A percentile compares a stretch with the other conserved stretches of the same genome.
These are phyloP conservation scores for Solanum habrochaites DNA, from an alignment of 257 asterid genomes.

Conservation along the genomic window DNA sequence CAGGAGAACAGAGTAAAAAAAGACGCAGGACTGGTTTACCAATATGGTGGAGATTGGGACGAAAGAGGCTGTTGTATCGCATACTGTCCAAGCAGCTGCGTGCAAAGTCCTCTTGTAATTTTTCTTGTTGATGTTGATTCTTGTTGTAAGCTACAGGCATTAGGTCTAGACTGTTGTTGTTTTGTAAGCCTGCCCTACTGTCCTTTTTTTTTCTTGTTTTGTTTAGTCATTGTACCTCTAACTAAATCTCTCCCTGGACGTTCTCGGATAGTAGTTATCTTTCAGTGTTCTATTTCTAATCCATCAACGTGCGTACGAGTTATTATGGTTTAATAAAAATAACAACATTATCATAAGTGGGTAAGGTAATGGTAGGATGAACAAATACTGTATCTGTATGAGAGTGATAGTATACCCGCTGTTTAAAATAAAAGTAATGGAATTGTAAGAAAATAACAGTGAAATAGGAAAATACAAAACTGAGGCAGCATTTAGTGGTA, in stretches of 20 bases:
- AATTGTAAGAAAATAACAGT: neutral
- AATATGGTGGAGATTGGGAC: slow-evolving; percentile 72
- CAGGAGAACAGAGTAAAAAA: slow-evolving; percentile 39
- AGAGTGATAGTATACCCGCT: neutral
- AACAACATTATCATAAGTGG: neutral
- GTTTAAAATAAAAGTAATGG: neutral
- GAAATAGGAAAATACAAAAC: neutral
- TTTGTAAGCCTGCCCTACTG: neutral
- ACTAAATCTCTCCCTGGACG: neutral
- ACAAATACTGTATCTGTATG: neutral
- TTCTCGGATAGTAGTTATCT: neutral
- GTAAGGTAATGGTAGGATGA: neutral
- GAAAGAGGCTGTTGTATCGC: slow-evolving; percentile 42
- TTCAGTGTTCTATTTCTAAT: neutral
- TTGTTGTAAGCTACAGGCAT: neutral
- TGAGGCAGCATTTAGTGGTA: neutral
- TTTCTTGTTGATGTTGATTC: slow-evolving; percentile 1
- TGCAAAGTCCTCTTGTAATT: slow-evolving; percentile 11
- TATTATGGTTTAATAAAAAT: neutral
- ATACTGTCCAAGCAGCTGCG: slow-evolving; percentile 37
- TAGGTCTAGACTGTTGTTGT: neutral
- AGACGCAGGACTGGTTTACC: slow-evolving; percentile 36
- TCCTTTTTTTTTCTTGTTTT: neutral
- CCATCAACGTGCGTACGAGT: neutral
- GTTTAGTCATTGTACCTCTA: neutral